Base-by-base conservation (phyloP, 495 filamentous ascomycete species). In the Hyaloscypha finlandica region DNA sequence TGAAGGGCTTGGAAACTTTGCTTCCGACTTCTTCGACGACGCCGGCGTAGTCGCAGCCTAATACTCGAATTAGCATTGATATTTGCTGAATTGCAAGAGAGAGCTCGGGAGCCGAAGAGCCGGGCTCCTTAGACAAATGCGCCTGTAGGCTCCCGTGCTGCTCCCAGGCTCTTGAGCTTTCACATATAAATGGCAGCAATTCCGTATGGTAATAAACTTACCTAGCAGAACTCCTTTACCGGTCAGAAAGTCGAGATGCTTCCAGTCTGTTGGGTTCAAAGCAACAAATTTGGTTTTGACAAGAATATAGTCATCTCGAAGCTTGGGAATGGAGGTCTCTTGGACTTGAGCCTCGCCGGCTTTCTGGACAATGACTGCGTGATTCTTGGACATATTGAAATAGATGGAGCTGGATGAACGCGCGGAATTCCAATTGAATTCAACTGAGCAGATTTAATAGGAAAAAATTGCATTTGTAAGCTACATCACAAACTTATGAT, bases 211-310 rank as follows among this genome's bases (percentile, higher is more conserved):
- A 25, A 25, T 25, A 25, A 25, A 2, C 25, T 25, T 25, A 25
- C 25, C 25, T 19, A 48, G 42, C 1, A 48, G 42, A 4, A 4
- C 75, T 2, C 81, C 81, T 2, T 71, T 74, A 1, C 61, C 71
- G 0, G 78, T 70, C 19, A 80, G 77, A 6, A 70, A 62, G 20
- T 70, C 67, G 11, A 74, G 69, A 72, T 81, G 79, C 54, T 84
- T 85, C 59, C 64, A 77, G 68, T 84, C 81, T 37, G 67, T 75
- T 0, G 81, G 81, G 64, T 84, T 86, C 6, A 86, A 65, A 2
- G 78, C 79, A 11, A 84, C 81, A 3, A 77, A 74, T 9, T 63
- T 59, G 12, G 76, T 76, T 25, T 74, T 71, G 30, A 73, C 45
- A 1, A 70, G 20, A 52, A 73, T 56, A 35, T 70, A 70, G 51